These are phyloP conservation scores for Ophiocordyceps camponoti-saundersi DNA, from an alignment of 2,329 filamentous ascomycete genomes.

Conservation along the genomic window DNA sequence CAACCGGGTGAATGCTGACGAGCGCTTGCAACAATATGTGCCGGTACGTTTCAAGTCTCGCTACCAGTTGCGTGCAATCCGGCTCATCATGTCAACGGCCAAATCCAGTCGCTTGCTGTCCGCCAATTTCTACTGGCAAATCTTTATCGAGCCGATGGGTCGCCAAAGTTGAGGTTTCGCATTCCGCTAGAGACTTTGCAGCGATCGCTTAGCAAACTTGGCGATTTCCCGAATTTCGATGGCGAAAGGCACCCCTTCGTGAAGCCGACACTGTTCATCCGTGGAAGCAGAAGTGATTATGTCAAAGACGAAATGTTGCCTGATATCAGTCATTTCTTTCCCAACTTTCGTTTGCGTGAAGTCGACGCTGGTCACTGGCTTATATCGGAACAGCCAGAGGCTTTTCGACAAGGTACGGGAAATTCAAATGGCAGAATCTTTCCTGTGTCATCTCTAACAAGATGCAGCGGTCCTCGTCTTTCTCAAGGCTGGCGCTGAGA, in stretches of 20 bases:
- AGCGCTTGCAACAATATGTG: slow-evolving; percentile 61
- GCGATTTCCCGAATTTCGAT: slow-evolving; percentile 75
- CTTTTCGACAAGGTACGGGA: slow-evolving; percentile 50
- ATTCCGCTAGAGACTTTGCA: slow-evolving; percentile 61
- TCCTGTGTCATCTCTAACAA: too few species aligned
- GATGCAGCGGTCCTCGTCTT: too few species aligned
- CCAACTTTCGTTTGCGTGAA: slow-evolving; percentile 54
- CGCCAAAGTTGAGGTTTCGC: slow-evolving; percentile 51
- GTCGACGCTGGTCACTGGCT: slow-evolving; percentile 76
- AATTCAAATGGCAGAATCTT: neutral
- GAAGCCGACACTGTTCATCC: slow-evolving; percentile 66
- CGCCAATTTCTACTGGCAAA: slow-evolving; percentile 89
- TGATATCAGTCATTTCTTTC: slow-evolving; percentile 70
- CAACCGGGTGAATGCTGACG: slow-evolving; percentile 62
- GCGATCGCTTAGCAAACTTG: slow-evolving; percentile 53
- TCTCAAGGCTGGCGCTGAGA: too few species aligned
- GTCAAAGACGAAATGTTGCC: slow-evolving; percentile 66
- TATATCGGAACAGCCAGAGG: slow-evolving; percentile 73
- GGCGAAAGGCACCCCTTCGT: slow-evolving; percentile 51
- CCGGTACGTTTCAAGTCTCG: slow-evolving; percentile 21
- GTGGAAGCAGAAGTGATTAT: slow-evolving; percentile 63
- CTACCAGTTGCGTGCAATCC: neutral
- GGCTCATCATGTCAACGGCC: neutral
- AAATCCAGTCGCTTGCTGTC: slow-evolving; percentile 42
- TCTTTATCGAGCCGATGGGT: slow-evolving; percentile 37